Evolutionary conservation across 2,329 filamentous ascomycete genomes (phyloP), one percentile per base, ranked within the genome.

Genomic region (Pseudogymnoascus sp.): DNA sequence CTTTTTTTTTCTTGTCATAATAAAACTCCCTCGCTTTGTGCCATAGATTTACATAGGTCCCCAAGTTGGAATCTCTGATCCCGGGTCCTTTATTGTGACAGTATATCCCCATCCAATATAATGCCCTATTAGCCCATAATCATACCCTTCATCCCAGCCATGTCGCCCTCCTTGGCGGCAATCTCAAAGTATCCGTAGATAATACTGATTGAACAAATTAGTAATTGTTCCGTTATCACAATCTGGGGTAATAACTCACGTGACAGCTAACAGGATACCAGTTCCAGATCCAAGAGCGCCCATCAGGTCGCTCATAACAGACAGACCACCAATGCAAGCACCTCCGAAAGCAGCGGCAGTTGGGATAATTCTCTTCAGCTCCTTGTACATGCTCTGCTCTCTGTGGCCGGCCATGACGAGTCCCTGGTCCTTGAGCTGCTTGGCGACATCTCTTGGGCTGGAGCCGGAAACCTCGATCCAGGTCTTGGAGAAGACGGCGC

Each of bases 181-280:
- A 99, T 99, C 78, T 99, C 95, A 73, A 99, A 99, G 82, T 99
- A 99, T 69, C 93, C 91, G 78, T 99, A 99, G 78, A 99, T 99
- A 76, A 99, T 99, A 67, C 91, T 96, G 71, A 15, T 15, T 15
- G 11, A 57, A 57, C 1, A 26, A 62, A 62, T 76, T 67, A 77
- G 72, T 70, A 69, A 76, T 73, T 75, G 78, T 66, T 68, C 67
- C 11, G n/a, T 62, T 62, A 5, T 59, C 44, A 26, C 10, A 63
- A 50, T 5, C 3, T 35, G 7, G 53, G 4, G 40, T 19, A 21
- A 60, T 63, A 71, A 89, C 91, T 90, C 87, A 96, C 88, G 96
- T 99, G 75, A 99, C 95, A 78, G 95, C 95, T 77, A 99, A 87
- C 66, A 99, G 84, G 72, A 96, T 99, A 88, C 95, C 93, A 73